Conservation (phyloP, 2,329 filamentous ascomycete species). For the Colletotrichum spaethianum region DNA sequence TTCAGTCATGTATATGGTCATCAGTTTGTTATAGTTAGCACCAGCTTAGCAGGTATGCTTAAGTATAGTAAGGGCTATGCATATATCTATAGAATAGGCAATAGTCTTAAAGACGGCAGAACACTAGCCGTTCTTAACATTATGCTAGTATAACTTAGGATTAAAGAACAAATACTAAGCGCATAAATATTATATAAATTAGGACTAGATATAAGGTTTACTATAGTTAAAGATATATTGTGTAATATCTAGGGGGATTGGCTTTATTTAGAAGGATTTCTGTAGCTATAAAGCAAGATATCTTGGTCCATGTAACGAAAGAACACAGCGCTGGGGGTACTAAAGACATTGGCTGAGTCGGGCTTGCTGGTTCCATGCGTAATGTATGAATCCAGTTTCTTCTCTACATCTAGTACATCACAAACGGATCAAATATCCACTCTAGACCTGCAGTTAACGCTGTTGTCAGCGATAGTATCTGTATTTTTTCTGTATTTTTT, state of each 20-base stretch:
- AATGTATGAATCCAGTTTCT: neutral
- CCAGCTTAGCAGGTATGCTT: neutral
- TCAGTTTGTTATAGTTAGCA: constrained; percentile 13
- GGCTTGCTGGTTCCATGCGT: neutral
- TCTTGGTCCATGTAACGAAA: neutral
- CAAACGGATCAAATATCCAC: neutral
- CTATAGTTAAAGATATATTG: no score
- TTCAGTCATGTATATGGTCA: no score
- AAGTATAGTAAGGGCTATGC: neutral
- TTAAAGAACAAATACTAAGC: no score
- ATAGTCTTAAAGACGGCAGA: no score
- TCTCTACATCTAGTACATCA: no score
- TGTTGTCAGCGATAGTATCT: neutral
- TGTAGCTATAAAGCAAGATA: neutral
- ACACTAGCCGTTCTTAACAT: no score
- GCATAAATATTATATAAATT: no score
- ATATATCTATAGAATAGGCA: neutral
- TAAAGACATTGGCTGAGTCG: neutral
- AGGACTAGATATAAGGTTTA: no score
- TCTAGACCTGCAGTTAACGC: neutral
- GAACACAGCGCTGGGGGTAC: no score
- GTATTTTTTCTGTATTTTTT: no score
- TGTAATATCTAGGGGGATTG: constrained; percentile 8
- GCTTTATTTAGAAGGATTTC: neutral
- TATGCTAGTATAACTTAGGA: no score